A percentile compares a stretch with the other conserved stretches of the same genome.
These are phyloP conservation scores for Penicillium argentinense DNA, from an alignment of 495 filamentous ascomycete genomes.

Conservation along the genomic window DNA sequence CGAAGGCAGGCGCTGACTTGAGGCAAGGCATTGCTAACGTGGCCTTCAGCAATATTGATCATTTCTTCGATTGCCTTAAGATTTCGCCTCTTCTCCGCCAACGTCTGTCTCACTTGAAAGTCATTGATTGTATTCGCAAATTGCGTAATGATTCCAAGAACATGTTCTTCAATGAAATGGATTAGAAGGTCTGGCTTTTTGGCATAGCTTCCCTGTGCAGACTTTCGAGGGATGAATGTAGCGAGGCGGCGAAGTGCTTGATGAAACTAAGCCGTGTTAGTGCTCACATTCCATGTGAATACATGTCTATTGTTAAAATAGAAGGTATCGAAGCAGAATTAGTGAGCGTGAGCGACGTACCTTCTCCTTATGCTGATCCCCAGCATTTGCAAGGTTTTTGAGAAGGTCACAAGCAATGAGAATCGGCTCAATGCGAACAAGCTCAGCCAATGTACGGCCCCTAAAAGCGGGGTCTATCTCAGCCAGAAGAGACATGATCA, in stretches of 20 bases:
- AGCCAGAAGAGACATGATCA: constrained; percentile 66
- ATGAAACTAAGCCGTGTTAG: constrained; percentile 42
- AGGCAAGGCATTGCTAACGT: constrained; percentile 75
- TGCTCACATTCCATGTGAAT: no score
- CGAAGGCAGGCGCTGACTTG: constrained; percentile 85
- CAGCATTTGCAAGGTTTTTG: constrained; percentile 71
- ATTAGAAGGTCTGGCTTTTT: constrained; percentile 61
- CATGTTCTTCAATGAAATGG: constrained; percentile 78
- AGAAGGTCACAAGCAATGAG: constrained; percentile 77
- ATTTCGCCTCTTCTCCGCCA: constrained; percentile 70
- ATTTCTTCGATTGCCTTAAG: constrained; percentile 85
- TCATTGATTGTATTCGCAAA: constrained; percentile 83
- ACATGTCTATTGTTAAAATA: background rate
- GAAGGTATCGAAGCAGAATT: no score
- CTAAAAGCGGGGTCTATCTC: constrained; percentile 68
- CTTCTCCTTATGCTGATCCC: constrained; percentile 57
- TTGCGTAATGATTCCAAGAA: constrained; percentile 83
- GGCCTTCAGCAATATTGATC: constrained; percentile 68
- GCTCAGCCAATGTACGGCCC: constrained; percentile 60
- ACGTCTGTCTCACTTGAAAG: constrained; percentile 51
- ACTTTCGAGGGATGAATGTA: constrained; percentile 57
- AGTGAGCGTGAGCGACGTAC: no score
- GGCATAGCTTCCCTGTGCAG: constrained; percentile 42
- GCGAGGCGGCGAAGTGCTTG: constrained; percentile 69
- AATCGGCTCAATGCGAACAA: constrained; percentile 75